phyloP scores from a whole-genome alignment of 1,284 basidiomycete species.

The Ustilago shanxiensis region DNA sequence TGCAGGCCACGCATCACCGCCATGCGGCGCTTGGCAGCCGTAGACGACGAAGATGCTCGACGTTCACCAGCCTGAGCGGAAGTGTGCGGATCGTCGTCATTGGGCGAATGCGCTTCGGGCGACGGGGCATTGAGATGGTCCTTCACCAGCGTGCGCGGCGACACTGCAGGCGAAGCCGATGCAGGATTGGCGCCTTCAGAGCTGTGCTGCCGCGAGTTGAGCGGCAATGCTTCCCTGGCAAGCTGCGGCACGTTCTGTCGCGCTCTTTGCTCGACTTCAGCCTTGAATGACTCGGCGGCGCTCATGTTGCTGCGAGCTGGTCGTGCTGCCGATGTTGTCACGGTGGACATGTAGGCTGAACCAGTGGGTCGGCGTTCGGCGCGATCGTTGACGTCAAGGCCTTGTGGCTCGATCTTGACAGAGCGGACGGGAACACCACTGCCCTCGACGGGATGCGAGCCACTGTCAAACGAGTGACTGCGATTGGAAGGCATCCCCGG shows the following conservation, averaged over 20 bases:
- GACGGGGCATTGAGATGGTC: background rate
- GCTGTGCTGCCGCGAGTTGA: conserved; percentile 13
- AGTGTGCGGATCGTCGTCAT: conserved; percentile 13
- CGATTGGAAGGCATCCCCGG: conserved; percentile 16
- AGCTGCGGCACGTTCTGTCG: conserved; percentile 32
- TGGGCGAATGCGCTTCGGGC: conserved; percentile 20
- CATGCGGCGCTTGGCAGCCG: conserved; percentile 32
- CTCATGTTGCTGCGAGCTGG: conserved; percentile 18
- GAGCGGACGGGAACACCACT: conserved; percentile 70
- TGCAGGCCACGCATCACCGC: conserved; percentile 43
- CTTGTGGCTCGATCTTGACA: conserved; percentile 66
- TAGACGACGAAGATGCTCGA: conserved; percentile 35
- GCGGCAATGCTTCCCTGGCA: conserved; percentile 14
- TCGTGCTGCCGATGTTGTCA: conserved; percentile 19
- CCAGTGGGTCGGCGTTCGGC: conserved; percentile 23
- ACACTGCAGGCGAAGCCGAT: background rate
- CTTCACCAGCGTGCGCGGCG: conserved; percentile 13
- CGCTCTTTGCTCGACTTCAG: conserved; percentile 37
- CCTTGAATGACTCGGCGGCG: conserved; percentile 43
- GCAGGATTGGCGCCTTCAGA: background rate
- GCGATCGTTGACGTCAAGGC: conserved; percentile 42
- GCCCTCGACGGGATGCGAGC: conserved; percentile 68
- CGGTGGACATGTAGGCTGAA: conserved; percentile 29
- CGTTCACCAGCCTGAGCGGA: conserved; percentile 19
- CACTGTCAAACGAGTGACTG: conserved; percentile 43